Conservation (phyloP, 768 basidiomycete species). For the Tulasnella calospora region DNA sequence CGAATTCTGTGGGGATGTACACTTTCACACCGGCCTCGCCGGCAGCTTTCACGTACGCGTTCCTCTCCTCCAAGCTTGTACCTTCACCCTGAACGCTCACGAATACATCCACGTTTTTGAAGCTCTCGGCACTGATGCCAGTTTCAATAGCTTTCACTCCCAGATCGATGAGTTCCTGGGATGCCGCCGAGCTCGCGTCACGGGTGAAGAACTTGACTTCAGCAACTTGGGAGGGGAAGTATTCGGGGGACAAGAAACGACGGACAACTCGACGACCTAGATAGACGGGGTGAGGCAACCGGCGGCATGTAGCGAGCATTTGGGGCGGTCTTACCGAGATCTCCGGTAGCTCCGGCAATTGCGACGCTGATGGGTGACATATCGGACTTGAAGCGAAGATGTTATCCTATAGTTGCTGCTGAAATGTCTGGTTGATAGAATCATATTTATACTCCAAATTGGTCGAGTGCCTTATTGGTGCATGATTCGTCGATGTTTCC, state of each 20-base stretch:
- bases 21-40: slow-evolving; percentile 18
- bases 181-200: slow-evolving; percentile 23
- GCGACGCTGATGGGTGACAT: slow-evolving; percentile 4
- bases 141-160: slow-evolving; percentile 29
- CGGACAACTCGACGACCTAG: not conserved
- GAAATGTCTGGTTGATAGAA: not conserved
- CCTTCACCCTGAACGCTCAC: slow-evolving; percentile 28
- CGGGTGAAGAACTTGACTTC: slow-evolving; percentile 29
- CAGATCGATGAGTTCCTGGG: slow-evolving; percentile 25
- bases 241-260: not conserved
- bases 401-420: not conserved
- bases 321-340: not conserved
- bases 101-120: slow-evolving; percentile 32
- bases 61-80: not conserved
- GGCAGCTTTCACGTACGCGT: slow-evolving; percentile 29
- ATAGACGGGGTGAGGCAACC: not conserved
- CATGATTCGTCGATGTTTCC: not conserved
- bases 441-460: not conserved
- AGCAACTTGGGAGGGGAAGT: slow-evolving; percentile 23
- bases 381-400: not conserved
- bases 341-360: slow-evolving; percentile 20
- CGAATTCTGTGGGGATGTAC: slow-evolving; percentile 18
- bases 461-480: not conserved
- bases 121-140: slow-evolving; percentile 15
- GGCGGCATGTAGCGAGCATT: not conserved